Evolutionary conservation across 495 filamentous ascomycete species (phyloP).

Genomic region (Margaritispora aquatica): DNA sequence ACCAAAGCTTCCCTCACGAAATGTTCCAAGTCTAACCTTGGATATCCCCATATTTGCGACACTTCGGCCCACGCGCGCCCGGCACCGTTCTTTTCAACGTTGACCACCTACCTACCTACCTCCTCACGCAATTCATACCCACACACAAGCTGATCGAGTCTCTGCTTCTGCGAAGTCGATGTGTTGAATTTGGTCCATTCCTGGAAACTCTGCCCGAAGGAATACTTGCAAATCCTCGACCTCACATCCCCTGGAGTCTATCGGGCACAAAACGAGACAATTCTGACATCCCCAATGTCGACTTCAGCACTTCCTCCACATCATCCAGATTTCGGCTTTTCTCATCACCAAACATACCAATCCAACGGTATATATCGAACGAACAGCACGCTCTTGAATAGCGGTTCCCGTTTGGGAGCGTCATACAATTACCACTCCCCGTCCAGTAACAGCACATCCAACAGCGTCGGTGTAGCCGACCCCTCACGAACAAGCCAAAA

Average conservation of each 20-base stretch:
- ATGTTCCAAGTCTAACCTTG: too few species aligned
- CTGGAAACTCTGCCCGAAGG: too few species aligned
- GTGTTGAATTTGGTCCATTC: too few species aligned
- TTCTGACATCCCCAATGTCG: constrained; percentile 54
- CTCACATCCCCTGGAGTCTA: constrained; percentile 13
- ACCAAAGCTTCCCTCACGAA: too few species aligned
- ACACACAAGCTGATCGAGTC: too few species aligned
- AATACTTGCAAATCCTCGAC: too few species aligned
- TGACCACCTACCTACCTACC: too few species aligned
- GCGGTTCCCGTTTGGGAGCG: constrained; percentile 21
- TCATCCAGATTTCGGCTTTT: constrained; percentile 62
- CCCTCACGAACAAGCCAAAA: constrained; percentile 18
- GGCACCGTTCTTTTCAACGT: too few species aligned
- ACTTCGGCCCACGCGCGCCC: too few species aligned
- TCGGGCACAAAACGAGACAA: constrained; percentile 18
- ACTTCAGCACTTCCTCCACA: constrained; percentile 65
- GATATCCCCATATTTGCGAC: too few species aligned
- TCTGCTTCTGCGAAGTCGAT: too few species aligned
- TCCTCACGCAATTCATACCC: too few species aligned
- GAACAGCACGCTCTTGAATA: constrained; percentile 21
- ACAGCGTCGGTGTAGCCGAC: constrained; percentile 13
- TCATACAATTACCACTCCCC: constrained; percentile 23
- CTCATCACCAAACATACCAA: constrained; percentile 59
- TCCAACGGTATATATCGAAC: constrained; percentile 28
- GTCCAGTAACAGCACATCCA: constrained; percentile 21